A percentile compares a stretch with the other conserved stretches of the same genome.
Conservation (phyloP, 1,284 basidiomycete genomes). For the Lignosus rhinocerotis region DNA sequence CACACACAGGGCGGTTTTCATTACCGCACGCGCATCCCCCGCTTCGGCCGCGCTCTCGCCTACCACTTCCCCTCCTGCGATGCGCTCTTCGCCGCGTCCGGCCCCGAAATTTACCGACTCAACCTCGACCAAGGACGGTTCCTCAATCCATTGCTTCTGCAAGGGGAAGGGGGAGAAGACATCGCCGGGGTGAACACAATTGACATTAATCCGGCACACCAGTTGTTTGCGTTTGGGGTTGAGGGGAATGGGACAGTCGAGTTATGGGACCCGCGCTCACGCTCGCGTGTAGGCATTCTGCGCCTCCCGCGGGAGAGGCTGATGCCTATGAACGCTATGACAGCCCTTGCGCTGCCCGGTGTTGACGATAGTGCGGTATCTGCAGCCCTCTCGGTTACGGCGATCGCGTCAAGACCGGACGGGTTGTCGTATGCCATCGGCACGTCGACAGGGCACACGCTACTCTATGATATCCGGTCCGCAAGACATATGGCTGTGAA, state of each 20-base stretch:
- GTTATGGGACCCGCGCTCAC: conserved; percentile 94
- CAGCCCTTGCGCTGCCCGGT: conserved; percentile 42
- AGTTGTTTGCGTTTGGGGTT: conserved; percentile 86
- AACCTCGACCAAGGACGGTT: conserved; percentile 96
- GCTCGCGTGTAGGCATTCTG: conserved; percentile 78
- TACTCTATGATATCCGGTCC: conserved; percentile 93
- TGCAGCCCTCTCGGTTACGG: conserved; percentile 68
- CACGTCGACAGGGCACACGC: conserved; percentile 91
- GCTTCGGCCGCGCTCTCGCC: conserved; percentile 88
- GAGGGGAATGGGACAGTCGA: conserved; percentile 87
- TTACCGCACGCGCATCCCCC: conserved; percentile 91
- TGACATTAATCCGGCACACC: conserved; percentile 94
- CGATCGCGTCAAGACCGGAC: conserved; percentile 82
- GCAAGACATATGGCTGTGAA: conserved; percentile 84
- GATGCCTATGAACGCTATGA: conserved; percentile 43
- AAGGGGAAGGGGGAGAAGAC: conserved; percentile 52
- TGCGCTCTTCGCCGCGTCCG: conserved; percentile 65
- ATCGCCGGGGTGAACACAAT: conserved; percentile 87
- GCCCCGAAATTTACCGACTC: conserved; percentile 87
- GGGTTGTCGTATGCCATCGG: conserved; percentile 94
- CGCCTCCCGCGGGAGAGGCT: conserved; percentile 69
- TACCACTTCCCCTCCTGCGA: conserved; percentile 64
- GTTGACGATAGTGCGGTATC: conserved; percentile 39
- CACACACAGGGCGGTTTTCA: conserved; percentile 95
- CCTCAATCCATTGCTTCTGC: conserved; percentile 75